phyloP scores from a whole-genome alignment of 495 filamentous ascomycete genomes.

The Talaromyces trachyspermus region DNA sequence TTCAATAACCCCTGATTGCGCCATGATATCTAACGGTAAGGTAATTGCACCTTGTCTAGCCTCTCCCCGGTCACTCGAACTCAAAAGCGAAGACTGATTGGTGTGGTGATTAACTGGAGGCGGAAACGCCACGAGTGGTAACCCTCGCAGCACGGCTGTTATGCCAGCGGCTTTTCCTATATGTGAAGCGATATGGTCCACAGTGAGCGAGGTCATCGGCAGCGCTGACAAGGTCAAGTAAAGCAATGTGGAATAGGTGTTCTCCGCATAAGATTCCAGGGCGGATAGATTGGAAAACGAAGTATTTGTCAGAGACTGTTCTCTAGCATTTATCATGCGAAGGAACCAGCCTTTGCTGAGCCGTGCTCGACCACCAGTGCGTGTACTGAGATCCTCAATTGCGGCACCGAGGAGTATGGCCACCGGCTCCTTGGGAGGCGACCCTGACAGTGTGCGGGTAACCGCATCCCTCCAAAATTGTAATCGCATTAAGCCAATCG shows the following conservation, averaged over 20 bases:
- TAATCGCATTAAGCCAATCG: constrained; percentile 77
- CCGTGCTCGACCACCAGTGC: constrained; percentile 44
- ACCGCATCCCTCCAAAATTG: constrained; percentile 92
- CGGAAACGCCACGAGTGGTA: constrained; percentile 78
- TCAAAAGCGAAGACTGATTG: constrained; percentile 25
- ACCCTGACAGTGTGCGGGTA: constrained; percentile 60
- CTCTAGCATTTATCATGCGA: constrained; percentile 68
- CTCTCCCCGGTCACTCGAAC: constrained; percentile 27
- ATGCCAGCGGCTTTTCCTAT: constrained; percentile 93
- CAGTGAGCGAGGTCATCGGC: constrained; percentile 68
- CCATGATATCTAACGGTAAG: constrained; percentile 86
- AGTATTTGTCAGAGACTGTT: constrained; percentile 74
- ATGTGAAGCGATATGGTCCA: constrained; percentile 88
- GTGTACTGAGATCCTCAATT: constrained; percentile 50
- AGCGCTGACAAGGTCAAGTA: constrained; percentile 78
- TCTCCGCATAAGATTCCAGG: constrained; percentile 84
- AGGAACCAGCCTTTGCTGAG: constrained; percentile 77
- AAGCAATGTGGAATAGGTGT: constrained; percentile 87
- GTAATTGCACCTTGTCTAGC: constrained; percentile 58
- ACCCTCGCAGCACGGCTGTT: constrained; percentile 68
- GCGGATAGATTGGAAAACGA: constrained; percentile 67
- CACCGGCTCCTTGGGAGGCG: constrained; percentile 82
- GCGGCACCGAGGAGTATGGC: constrained; percentile 73
- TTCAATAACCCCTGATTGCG: constrained; percentile 66
- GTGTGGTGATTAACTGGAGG: constrained; percentile 50